Evolutionary conservation across 495 filamentous ascomycete genomes (phyloP).

Genomic region (Hypoxylon perforatum): DNA sequence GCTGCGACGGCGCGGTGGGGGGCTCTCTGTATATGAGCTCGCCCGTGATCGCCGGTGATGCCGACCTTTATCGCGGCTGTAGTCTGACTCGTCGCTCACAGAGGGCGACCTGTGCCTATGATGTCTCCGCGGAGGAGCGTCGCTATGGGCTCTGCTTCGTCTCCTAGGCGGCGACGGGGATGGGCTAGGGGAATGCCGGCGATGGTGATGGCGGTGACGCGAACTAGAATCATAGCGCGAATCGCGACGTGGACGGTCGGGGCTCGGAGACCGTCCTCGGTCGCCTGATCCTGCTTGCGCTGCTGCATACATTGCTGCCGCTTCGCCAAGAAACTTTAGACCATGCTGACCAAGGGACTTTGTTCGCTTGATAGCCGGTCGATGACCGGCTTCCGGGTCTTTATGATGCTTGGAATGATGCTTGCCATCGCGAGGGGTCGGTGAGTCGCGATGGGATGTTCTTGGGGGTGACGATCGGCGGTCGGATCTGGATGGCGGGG

Average conservation of each 20-base stretch:
- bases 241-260: constrained; percentile 21
- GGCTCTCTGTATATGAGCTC: constrained; percentile 32
- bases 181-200: constrained; percentile 35
- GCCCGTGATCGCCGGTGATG: constrained; percentile 33
- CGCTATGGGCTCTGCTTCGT: constrained; percentile 36
- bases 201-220: constrained; percentile 27
- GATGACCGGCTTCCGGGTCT: constrained; percentile 24
- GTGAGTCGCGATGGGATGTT: constrained; percentile 32
- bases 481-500: constrained; percentile 19
- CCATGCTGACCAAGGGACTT: constrained; percentile 42
- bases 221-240: constrained; percentile 21
- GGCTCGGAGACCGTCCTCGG: constrained; percentile 34
- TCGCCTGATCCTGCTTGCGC: constrained; percentile 31
- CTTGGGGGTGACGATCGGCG: constrained; percentile 18
- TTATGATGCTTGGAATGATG: constrained; percentile 24
- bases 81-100: constrained; percentile 31
- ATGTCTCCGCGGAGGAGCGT: constrained; percentile 24
- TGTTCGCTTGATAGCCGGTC: constrained; percentile 33
- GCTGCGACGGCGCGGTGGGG: constrained; percentile 24
- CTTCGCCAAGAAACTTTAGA: constrained; percentile 43
- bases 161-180: constrained; percentile 39
- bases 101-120: constrained; percentile 29
- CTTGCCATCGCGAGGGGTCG: constrained; percentile 14
- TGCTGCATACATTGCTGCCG: constrained; percentile 43
- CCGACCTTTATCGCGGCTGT: constrained; percentile 33